Conservation (phyloP, 106 monocot species). For the Vanilla planifolia region DNA sequence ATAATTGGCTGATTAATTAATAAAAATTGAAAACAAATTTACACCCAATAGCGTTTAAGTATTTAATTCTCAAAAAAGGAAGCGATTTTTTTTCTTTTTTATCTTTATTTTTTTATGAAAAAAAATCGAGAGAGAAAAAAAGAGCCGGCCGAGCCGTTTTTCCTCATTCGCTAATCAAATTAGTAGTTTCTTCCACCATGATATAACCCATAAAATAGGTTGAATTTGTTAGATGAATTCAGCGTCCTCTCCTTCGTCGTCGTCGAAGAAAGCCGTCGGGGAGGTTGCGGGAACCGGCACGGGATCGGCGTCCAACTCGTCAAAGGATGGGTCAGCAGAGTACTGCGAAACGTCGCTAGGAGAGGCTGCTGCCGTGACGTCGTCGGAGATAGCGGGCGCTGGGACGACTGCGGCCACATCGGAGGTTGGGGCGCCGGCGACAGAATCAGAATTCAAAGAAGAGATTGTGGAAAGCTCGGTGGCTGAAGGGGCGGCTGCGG, state of each 20-base stretch:
- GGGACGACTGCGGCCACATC: constrained; percentile 33
- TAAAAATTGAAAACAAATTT: too few species aligned
- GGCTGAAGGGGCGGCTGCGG: constrained; percentile 3
- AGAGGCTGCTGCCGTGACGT: not conserved
- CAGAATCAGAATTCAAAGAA: not conserved
- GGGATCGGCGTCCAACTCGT: not conserved
- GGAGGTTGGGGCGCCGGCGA: constrained; percentile 4
- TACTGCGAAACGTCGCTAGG: constrained; percentile 1
- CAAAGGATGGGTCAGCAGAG: not conserved
- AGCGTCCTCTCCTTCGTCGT: not conserved
- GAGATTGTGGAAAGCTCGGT: too few species aligned
- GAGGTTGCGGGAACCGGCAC: constrained; percentile 12
- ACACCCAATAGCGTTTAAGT: too few species aligned
- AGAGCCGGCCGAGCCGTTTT: too few species aligned
- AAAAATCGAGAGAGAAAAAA: too few species aligned
- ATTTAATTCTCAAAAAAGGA: too few species aligned
- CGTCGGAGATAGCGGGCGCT: constrained; percentile 7
- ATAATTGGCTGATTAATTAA: too few species aligned
- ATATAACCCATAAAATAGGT: too few species aligned
- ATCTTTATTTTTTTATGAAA: too few species aligned
- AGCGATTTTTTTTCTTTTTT: too few species aligned
- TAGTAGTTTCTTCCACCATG: too few species aligned
- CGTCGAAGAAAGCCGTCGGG: not conserved
- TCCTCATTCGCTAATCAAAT: too few species aligned
- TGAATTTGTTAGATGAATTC: not conserved